Evolutionary conservation across 2,329 filamentous ascomycete species (phyloP), one percentile per base, ranked within the genome.

Genomic region (Ascochyta rabiei): DNA sequence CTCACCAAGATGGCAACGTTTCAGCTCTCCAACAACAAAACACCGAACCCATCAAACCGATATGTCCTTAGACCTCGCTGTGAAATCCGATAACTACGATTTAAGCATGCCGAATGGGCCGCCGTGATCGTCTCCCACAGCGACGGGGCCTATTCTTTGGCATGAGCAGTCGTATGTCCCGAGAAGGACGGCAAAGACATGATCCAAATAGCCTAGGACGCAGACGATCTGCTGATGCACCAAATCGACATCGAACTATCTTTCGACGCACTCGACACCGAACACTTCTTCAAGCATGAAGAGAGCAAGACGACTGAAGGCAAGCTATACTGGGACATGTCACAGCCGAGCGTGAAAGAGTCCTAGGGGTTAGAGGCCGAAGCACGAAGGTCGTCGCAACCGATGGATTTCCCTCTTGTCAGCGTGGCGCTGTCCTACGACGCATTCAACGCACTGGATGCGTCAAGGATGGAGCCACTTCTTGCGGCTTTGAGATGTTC

Each of bases 341-440:
- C 26, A 4, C 63, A 69, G 38, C 49, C 56, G 0, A 56, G 59
- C 21, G 51, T 68, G 2, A 55, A 63, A 40, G 56, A 62, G 18
- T 48, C 39, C 16, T 31, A 67, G 41, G 60, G 63, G 3, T n/a
- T 50, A 2, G 53, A 65, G 28, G 63, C 59, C 5, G 66, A 73
- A 40, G 59, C 59, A 4, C 40, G 61, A 26, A 35, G 60, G n/a
- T 30, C 75, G 40, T 34, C 71, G 19, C 48, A 67, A 44, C 66
- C 70, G 40, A 77, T 77, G 73, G 75, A 77, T 47, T 76, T 75
- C 47, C 74, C 76, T 1, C 62, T 77, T 18, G 71, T 76, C 10
- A 68, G 66, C n/a, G 64, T 77, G 16, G 74, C 72, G 6, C 23
- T 77, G 40, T 59, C 64, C 13, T 77, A 75, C 42, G 76, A 78